Evolutionary conservation across 2,329 filamentous ascomycete genomes (phyloP), one percentile per base, ranked within the genome.

Genomic region (Tolypocladium ovalisporum): DNA sequence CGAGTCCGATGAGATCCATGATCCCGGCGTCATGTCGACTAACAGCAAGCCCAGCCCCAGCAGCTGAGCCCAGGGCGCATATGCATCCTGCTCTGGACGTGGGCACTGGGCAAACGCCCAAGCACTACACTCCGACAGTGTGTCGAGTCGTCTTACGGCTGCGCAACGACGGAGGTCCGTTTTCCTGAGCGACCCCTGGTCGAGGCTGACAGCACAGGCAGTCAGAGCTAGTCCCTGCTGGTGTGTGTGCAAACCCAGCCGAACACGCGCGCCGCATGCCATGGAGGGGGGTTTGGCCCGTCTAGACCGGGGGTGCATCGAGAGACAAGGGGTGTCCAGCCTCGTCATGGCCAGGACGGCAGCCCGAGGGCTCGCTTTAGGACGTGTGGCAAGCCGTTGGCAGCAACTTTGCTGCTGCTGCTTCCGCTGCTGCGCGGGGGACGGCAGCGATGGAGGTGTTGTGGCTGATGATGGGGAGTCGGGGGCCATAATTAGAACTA

Each of bases 51-150:
- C 47, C 47, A 52, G 54, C 54, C 57, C 54, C 54, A 52, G 57
- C 35, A 58, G 57, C 57, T 58, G 57, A 58, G 57, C 57, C 56
- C 40, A 52, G 51, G 57, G 57, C 57, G 57, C 57, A 58, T 53
- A 54, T 58, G 57, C 54, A 42, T 55, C 47, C 42, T 42, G 54
- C 22, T 56, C 35, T n/a, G 52, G 24, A 40, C 52, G 37, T 42
- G 52, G 52, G 24, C 37, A 32, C 22, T 36, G 51, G 34, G 35
- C 34, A 53, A 53, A 53, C 29, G 49, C 51, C 51, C 52, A 42
- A 37, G 52, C 36, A 42, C 55, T 40, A 4, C 52, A 29, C 22
- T 34, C 35, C 13, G 36, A 37, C 35, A 53, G 32, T 36, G 42
- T 24, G 54, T 51, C 42, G 19, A 36, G 42, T 36, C 34, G 42